phyloP scores from a whole-genome alignment of 192 early-diverging fungal genomes.

The Backusella psychrophila region DNA sequence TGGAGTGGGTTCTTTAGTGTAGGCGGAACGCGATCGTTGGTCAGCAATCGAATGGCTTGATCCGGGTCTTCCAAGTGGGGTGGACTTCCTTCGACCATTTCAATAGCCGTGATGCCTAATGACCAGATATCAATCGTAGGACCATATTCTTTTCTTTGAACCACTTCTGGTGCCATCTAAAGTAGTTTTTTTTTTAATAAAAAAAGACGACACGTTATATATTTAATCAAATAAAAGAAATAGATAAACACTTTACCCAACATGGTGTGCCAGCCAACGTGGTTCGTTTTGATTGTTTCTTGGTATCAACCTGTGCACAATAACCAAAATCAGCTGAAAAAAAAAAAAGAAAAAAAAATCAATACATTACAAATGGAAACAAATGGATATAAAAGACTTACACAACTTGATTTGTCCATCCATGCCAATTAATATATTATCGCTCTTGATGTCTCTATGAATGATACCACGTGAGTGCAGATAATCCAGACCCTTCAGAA shows the following conservation, averaged over 20 bases:
- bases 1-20: conserved; percentile 82
- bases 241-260: conserved; percentile 51
- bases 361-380: not conserved
- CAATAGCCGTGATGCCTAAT: conserved; percentile 92
- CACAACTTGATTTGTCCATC: conserved; percentile 72
- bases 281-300: conserved; percentile 62
- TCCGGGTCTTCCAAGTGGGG: conserved; percentile 92
- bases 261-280: conserved; percentile 89
- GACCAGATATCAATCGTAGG: conserved; percentile 95
- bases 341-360: not conserved
- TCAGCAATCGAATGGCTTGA: conserved; percentile 74
- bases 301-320: conserved; percentile 74
- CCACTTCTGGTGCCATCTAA: conserved; percentile 92
- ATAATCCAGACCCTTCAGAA: conserved; percentile 71
- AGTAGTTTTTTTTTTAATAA: too few species aligned
- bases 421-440: conserved; percentile 73
- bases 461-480: conserved; percentile 74
- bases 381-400: conserved; percentile 24
- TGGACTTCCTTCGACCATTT: conserved; percentile 95
- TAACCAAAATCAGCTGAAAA: conserved; percentile 81
- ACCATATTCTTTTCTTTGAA: conserved; percentile 86
- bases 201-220: not conserved
- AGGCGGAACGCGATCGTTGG: conserved; percentile 86
- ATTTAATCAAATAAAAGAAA: not conserved
- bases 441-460: conserved; percentile 87